Base-by-base conservation (phyloP, 2,329 filamentous ascomycete genomes). In the Pyricularia grisea region DNA sequence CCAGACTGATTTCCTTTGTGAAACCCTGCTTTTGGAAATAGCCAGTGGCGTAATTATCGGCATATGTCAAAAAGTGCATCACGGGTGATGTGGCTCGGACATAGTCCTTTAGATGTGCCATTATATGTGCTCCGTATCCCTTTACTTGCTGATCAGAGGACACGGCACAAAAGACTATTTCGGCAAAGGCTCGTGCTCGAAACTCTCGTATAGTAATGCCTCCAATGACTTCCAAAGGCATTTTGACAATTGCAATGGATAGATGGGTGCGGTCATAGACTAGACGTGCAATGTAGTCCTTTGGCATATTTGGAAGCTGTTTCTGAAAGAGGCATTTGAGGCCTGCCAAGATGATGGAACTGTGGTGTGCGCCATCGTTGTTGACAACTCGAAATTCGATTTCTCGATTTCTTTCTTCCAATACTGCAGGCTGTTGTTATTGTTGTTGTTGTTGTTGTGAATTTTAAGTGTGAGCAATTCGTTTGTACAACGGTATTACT, bases 11-110 rank as follows among this genome's bases (percentile, higher is more conserved):
- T 71, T 92, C 90, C 75, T 92, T 92, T 1, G 90, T 92, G 74
- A 92, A 92, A 0, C 90, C 90, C 79, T 92, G 90, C 76, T 92
- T 92, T 75, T 92, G 91, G 79, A 92, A 92, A 75, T 92, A 92
- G 9, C 90, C 90, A 72, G 92, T 92, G 65, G 90, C 90, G 76
- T 92, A 92, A 75, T 92, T 92, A 77, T 92, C 90, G 71, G 90
- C 90, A 75, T 92, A 92, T 55, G 90, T 92, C 6, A 92, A 82
- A 76, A 92, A 92, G 77, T 92, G 89, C 89, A 92, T 92, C 65
- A 92, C 89, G 70, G 89, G 85, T 17, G 88, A 91, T 1, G 90
- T 92, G 12, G 90, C 89, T 77, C 91, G 91, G 75, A 92, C 90
- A 74, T 92, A 92, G 77, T 92, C 84, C 78, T 92, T 92, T 55